Evolutionary conservation across 2,329 filamentous ascomycete species (phyloP).

Genomic region (Microdochium paspali): DNA sequence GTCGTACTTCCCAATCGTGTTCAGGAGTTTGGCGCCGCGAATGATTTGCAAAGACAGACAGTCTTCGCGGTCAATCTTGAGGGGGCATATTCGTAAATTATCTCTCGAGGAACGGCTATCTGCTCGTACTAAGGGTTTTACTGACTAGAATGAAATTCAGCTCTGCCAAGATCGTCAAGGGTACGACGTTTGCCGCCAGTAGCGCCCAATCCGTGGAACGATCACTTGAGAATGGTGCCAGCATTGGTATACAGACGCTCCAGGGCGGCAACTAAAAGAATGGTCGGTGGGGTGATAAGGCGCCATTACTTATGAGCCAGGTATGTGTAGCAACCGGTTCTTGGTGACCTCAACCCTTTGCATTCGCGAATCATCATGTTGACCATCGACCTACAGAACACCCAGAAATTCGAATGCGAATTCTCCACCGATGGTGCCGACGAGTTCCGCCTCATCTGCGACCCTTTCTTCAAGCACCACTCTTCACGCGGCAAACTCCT

Average conservation of each 20-base stretch:
- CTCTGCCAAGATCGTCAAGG: slow-evolving; percentile 6
- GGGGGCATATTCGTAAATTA: background rate
- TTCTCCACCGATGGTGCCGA: slow-evolving; percentile 1
- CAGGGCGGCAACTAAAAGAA: slow-evolving; percentile 1
- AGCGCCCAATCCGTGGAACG: slow-evolving; percentile 2
- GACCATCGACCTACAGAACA: background rate
- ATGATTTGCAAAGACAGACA: slow-evolving; percentile 1
- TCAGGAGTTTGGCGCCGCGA: background rate
- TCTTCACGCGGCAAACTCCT: background rate
- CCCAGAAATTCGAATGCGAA: background rate
- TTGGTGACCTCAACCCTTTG: background rate
- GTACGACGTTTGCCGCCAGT: slow-evolving; percentile 4
- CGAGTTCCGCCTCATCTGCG: slow-evolving; percentile 4
- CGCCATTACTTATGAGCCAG: slow-evolving; percentile 1
- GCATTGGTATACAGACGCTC: slow-evolving; percentile 4
- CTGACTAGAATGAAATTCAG: slow-evolving; percentile 2
- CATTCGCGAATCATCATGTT: background rate
- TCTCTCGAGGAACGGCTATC: background rate
- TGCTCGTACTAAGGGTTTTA: no score
- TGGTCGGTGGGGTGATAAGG: slow-evolving; percentile 2
- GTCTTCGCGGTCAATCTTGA: slow-evolving; percentile 2
- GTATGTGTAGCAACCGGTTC: no score
- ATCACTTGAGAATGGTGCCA: slow-evolving; percentile 4
- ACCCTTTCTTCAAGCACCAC: slow-evolving; percentile 5
- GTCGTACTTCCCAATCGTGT: slow-evolving; percentile 1